Base-by-base conservation (phyloP, 2,329 filamentous ascomycete species). In the Colletotrichum spaethianum region DNA sequence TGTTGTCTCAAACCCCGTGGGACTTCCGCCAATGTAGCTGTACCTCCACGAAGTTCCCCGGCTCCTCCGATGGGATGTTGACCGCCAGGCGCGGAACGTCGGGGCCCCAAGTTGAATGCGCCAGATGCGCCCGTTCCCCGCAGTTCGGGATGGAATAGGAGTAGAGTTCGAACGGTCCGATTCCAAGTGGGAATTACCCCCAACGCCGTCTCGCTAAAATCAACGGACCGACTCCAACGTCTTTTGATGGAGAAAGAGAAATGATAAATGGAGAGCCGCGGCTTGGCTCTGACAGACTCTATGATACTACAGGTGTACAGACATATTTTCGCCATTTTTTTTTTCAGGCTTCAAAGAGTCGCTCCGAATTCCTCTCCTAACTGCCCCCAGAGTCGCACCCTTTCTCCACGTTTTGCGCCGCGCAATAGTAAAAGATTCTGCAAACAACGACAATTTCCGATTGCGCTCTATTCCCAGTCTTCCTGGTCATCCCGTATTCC, bases 151-250 rank as follows among this genome's bases (percentile, higher is more conserved):
- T 57, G 55, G 36, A 40, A 57, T 46, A 2, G 40, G 36, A 48
- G 61, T 63, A 46, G 36, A 20, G 6, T 28, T 36, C 26, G 33
- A 70, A 72, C 65, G 70, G 70, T 64, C 70, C 70, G 65, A 72
- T 70, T 64, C 38, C 36, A 36, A 50, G 36, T 48, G 40, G 59
- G 53, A 46, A 33, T 36, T 16, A 38, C 20, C 53, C 60, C 44
- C 23, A 40, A n/a, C n/a, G 55, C 55, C 36, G 55, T n/a, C 46
- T 72, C 70, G 70, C 70, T 72, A 46, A 64, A 72, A 38, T 38
- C 53, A 64, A 70, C 65, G 70, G 70, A 60, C 70, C 70, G 70
- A 72, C 38, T 72, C 44, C 36, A 59, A 55, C 42, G 65, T 48
- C 46, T n/a, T 46, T 48, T 69, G 36, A 62, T 70, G 65, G 70